phyloP scores from a whole-genome alignment of 345 rosid genomes.

The Moricandia arvensis region DNA sequence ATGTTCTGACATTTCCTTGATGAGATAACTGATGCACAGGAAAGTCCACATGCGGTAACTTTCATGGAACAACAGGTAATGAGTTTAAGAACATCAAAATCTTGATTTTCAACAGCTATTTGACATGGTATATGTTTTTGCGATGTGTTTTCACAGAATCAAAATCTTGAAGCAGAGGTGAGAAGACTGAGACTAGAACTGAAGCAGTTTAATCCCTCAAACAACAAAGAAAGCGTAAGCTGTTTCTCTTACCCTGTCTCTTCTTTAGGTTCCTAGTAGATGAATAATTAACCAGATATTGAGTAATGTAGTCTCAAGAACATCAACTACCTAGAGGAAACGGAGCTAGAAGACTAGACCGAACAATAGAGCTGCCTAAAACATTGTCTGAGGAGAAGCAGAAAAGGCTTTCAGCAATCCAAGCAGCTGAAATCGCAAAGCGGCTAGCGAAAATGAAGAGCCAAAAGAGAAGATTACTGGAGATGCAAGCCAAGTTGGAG shows the following conservation, averaged over 20 bases:
- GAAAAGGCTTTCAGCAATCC: slow-evolving; percentile 41
- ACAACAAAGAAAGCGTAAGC: slow-evolving; percentile 47
- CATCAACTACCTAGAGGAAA: slow-evolving; percentile 22
- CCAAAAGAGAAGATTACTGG: slow-evolving; percentile 45
- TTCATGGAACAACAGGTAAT: slow-evolving; percentile 32
- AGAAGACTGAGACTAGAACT: slow-evolving; percentile 53
- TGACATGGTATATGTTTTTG: slow-evolving; percentile 18
- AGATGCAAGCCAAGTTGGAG: slow-evolving; percentile 43
- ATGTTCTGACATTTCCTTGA: slow-evolving; percentile 17
- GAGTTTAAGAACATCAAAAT: not conserved
- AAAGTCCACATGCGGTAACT: slow-evolving; percentile 11
- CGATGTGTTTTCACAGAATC: slow-evolving; percentile 28
- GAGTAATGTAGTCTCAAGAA: slow-evolving; percentile 36
- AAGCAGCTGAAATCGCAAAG: slow-evolving; percentile 44
- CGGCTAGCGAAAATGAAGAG: slow-evolving; percentile 43
- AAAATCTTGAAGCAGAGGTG: slow-evolving; percentile 47
- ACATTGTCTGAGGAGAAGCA: slow-evolving; percentile 44
- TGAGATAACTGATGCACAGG: slow-evolving; percentile 16
- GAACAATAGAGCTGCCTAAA: slow-evolving; percentile 41
- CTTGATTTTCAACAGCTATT: not conserved
- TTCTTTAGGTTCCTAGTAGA: not conserved
- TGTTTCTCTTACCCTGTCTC: not conserved
- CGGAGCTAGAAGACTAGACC: slow-evolving; percentile 38
- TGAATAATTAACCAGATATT: slow-evolving; percentile 1
- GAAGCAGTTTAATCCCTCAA: slow-evolving; percentile 46